Evolutionary conservation across 352 stramenopile genomes (phyloP).

Genomic region (Globisporangium orthogonon): DNA sequence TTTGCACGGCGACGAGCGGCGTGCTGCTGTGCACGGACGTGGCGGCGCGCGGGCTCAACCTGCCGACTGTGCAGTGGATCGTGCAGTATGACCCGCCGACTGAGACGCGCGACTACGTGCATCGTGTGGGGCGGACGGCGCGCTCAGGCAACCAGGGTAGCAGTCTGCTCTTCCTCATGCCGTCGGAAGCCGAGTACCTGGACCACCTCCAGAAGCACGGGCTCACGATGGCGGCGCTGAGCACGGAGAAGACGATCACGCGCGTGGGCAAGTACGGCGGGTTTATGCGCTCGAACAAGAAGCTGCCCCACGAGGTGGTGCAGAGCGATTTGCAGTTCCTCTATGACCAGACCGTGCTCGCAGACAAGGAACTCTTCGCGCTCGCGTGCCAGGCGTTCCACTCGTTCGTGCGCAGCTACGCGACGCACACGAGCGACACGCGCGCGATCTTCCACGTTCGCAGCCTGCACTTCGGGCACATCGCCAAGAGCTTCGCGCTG

Average conservation of each 20-base stretch:
- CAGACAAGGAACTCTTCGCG: conserved; percentile 78
- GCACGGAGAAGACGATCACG: conserved; percentile 78
- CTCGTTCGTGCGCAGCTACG: conserved; percentile 92
- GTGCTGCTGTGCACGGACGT: conserved; percentile 99
- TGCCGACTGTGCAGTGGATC: conserved; percentile 94
- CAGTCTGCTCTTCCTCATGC: conserved; percentile 96
- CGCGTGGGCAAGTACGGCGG: conserved; percentile 51
- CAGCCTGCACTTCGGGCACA: conserved; percentile 91
- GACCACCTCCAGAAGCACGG: conserved; percentile 88
- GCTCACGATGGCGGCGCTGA: conserved; percentile 76
- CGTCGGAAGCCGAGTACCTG: conserved; percentile 94
- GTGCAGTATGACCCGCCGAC: conserved; percentile 98
- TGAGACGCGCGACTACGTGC: conserved; percentile 98
- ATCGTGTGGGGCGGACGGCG: conserved; percentile 98
- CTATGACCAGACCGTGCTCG: conserved; percentile 78
- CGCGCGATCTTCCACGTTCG: conserved; percentile 91
- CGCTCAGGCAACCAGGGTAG: conserved; percentile 96
- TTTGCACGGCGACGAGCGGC: conserved; percentile 84
- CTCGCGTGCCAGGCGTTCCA: conserved; percentile 88
- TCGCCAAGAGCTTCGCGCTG: conserved; percentile 91
- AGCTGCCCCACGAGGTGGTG: conserved; percentile 76
- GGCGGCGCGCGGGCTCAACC: conserved; percentile 95
- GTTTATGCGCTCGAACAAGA: conserved; percentile 64
- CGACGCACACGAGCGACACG: conserved; percentile 87
- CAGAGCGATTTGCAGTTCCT: conserved; percentile 79